Evolutionary conservation across 257 asterid genomes (phyloP).

Genomic region (Lithospermum erythrorhizon): DNA sequence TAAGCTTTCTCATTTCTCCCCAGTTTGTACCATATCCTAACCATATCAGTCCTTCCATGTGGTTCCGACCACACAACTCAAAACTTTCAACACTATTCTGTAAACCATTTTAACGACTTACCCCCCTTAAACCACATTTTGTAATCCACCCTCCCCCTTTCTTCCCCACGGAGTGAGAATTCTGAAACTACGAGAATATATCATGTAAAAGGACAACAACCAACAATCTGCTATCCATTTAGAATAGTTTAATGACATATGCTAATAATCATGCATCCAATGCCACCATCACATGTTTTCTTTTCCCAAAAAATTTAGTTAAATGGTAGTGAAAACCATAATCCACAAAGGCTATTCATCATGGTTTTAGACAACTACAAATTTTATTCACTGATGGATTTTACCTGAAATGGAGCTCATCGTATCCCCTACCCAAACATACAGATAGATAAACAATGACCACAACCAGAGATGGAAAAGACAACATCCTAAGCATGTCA

Average conservation of each 20-base stretch:
- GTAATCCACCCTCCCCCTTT: too few species aligned
- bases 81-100: too few species aligned
- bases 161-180: too few species aligned
- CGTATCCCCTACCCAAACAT: neutral
- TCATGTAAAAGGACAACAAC: too few species aligned
- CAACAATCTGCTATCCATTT: too few species aligned
- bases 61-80: too few species aligned
- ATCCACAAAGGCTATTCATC: neutral
- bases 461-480: neutral
- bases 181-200: too few species aligned
- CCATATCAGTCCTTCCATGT: too few species aligned
- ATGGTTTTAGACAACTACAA: neutral
- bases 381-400: neutral
- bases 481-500: neutral
- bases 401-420: neutral
- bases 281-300: neutral
- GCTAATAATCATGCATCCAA: constrained; percentile 1
- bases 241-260: neutral
- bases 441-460: neutral
- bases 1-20: neutral
- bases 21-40: too few species aligned
- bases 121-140: too few species aligned
- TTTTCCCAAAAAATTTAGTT: too few species aligned
- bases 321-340: neutral
- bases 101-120: too few species aligned